Conservation (phyloP, 768 basidiomycete species). For the Suillus subalutaceus region DNA sequence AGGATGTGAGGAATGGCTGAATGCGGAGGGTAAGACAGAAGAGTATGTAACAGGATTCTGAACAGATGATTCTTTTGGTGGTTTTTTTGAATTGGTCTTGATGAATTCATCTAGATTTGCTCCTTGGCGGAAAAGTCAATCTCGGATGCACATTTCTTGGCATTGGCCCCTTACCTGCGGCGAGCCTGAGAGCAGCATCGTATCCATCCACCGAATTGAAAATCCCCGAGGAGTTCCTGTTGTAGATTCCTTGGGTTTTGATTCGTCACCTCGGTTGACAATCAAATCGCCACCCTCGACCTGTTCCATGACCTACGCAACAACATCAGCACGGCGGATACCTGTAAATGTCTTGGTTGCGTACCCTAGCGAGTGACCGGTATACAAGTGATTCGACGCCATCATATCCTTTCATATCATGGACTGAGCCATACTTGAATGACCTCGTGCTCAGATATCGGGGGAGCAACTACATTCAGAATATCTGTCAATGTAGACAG, state of each 20-base stretch:
- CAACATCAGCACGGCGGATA: constrained; percentile 13
- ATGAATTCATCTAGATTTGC: constrained; percentile 79
- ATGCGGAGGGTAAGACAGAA: constrained; percentile 91
- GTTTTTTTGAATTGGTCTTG: constrained; percentile 54
- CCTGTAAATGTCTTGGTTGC: constrained; percentile 23
- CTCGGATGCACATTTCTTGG: neutral
- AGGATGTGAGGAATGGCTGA: constrained; percentile 76
- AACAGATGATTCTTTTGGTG: constrained; percentile 31
- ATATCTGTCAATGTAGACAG: constrained; percentile 89
- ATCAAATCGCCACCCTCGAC: constrained; percentile 91
- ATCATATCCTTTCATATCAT: constrained; percentile 96
- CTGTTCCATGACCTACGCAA: constrained; percentile 85
- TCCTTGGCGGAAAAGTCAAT: constrained; percentile 42
- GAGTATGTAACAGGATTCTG: constrained; percentile 80
- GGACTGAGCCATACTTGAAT: constrained; percentile 94
- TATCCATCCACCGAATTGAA: constrained; percentile 85
- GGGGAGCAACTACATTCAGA: constrained; percentile 95
- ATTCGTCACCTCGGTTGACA: constrained; percentile 82
- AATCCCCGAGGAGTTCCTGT: constrained; percentile 55
- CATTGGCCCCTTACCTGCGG: constrained; percentile 58
- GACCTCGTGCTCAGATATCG: constrained; percentile 97
- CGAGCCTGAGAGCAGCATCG: constrained; percentile 80
- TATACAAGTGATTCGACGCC: constrained; percentile 95
- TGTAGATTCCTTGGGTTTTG: constrained; percentile 62
- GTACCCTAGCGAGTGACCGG: constrained; percentile 77